Conservation (phyloP, 768 basidiomycete genomes). For the Lactifluus rugatus region DNA sequence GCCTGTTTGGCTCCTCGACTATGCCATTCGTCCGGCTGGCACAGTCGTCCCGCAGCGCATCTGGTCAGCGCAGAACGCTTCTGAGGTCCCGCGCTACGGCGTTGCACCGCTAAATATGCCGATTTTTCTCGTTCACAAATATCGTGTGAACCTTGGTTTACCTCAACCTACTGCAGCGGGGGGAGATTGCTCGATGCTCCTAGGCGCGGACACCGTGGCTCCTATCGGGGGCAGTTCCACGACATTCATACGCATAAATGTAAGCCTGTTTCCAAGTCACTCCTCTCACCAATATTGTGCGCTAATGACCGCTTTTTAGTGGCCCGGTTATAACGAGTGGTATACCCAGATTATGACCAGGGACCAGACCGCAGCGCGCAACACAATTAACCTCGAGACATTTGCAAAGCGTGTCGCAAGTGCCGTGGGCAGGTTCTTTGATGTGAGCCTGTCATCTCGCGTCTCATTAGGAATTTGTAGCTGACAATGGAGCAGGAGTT, state of each 20-base stretch:
- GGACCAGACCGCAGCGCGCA: not conserved
- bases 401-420: conserved; percentile 4
- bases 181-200: not conserved
- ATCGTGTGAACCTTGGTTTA: not conserved
- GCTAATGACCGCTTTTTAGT: not conserved
- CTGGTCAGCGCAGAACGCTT: not conserved
- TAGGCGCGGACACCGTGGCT: not conserved
- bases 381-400: not conserved
- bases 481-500: not conserved
- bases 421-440: not conserved
- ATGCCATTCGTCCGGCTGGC: not conserved
- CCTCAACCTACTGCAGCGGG: not conserved
- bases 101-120: not conserved
- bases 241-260: conserved; percentile 3
- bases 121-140: not conserved
- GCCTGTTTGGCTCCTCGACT: conserved; percentile 1
- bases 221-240: not conserved
- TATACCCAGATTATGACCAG: conserved; percentile 2
- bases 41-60: conserved; percentile 8
- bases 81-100: not conserved
- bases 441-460: not conserved
- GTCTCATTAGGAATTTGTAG: not conserved
- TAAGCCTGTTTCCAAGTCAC: not conserved
- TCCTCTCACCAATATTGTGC: too few species aligned
- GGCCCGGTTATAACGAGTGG: conserved; percentile 3